Conservation (phyloP, 768 basidiomycete species). For the Brasilioporus rufonigricans region DNA sequence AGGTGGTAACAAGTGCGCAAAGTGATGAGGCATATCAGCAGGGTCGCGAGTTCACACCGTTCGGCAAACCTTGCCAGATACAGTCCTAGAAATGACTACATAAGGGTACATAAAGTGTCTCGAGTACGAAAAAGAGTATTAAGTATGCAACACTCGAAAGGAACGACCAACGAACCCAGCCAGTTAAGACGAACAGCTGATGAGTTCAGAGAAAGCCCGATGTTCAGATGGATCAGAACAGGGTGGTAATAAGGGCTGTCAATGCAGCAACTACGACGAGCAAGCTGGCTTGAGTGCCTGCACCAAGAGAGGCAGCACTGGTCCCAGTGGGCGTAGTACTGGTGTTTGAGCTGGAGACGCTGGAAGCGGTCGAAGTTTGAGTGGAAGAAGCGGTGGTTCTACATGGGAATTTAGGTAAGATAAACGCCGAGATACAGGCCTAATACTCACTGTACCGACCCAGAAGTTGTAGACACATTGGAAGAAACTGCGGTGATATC, state of each 20-base stretch:
- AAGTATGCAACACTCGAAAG: no score
- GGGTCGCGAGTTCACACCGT: background rate
- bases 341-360: constrained; percentile 25
- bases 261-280: constrained; percentile 36
- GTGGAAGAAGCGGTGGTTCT: constrained; percentile 12
- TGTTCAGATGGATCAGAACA: constrained; percentile 15
- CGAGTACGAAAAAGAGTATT: no score
- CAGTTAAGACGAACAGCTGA: background rate
- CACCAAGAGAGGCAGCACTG: constrained; percentile 32
- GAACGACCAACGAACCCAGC: no score
- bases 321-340: constrained; percentile 26
- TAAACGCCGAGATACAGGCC: background rate
- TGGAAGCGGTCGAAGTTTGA: constrained; percentile 14
- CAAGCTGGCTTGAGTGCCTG: constrained; percentile 31
- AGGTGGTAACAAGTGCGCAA: constrained; percentile 81
- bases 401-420: background rate
- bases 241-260: constrained; percentile 30
- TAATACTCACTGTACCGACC: constrained; percentile 17
- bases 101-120: no score
- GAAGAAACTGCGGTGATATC: constrained; percentile 36
- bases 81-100: no score
- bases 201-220: background rate
- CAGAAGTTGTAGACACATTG: constrained; percentile 13
- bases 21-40: constrained; percentile 23
- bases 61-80: background rate